Evolutionary conservation across 306 rosid species (phyloP), one percentile per base, ranked within the genome.

Genomic region (Fagus crenata): DNA sequence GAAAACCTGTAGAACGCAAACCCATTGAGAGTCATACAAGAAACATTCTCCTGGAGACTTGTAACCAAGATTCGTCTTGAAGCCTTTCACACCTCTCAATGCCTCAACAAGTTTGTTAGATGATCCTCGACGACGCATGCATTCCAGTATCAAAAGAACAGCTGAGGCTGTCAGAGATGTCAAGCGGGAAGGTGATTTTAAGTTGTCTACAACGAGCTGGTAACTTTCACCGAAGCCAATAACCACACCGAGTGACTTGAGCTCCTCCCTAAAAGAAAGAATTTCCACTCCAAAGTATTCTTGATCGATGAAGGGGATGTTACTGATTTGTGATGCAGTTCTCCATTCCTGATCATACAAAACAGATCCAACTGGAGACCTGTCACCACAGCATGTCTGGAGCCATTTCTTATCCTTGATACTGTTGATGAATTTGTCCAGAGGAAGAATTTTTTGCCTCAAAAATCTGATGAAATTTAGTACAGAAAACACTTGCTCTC

Each of bases 291-390:
- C 92, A 39, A 79, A 91, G 75, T 81, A 83, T 9, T 28, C 72
- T 8, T 53, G 5, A 65, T 93, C 90, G 12, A 91, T 81, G 79
- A 87, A 91, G 36, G 98, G 98, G 78, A 93, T 82, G 17, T 78
- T 72, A 73, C 97, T 83, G 8, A 93, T 72, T 81, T 83, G 81
- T 1, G 86, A 81, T 0, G 93, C 97, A 79, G 80, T 73, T 68
- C 0, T 33, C 98, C 97, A 93, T 40, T 71, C 82, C 3, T 49
- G 74, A 69, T 82, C 84, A 61, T 72, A 77, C 84, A 89, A 78
- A 35, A 93, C 96, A 4, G 95, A 81, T 56, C 84, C 89, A 15
- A 64, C 79, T 2, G 98, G 96, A 53, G 92, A 84, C 80, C 79
- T 88, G 69, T 79, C 77, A 58, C 93, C 98, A 2, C 18, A 33